Conservation (phyloP, 192 early-diverging fungal species). For the Phycomyces blakesleeanus region DNA sequence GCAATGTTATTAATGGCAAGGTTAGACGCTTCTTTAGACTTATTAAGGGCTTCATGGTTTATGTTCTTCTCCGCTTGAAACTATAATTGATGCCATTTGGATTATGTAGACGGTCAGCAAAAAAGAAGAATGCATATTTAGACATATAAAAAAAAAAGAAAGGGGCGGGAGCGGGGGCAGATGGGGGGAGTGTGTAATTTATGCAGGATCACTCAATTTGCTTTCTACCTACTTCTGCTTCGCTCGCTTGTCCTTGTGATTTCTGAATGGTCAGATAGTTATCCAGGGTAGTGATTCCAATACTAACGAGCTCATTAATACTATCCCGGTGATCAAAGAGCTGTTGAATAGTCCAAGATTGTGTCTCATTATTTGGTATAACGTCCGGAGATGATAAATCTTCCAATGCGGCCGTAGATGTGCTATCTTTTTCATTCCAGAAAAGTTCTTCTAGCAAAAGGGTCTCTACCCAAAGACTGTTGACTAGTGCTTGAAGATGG, state of each 20-base stretch:
- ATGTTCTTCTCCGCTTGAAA: neutral
- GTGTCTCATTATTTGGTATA: neutral
- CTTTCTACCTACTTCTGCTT: slow-evolving; percentile 5
- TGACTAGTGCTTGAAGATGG: slow-evolving; percentile 2
- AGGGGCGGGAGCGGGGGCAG: too few relatives aligned
- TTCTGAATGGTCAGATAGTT: neutral
- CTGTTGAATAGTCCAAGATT: neutral
- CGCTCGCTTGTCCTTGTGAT: neutral
- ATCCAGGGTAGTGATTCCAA: neutral
- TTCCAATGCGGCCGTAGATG: neutral
- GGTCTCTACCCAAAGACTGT: slow-evolving; percentile 10
- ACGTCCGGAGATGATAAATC: too few relatives aligned
- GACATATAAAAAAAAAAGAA: neutral
- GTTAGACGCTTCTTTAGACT: neutral
- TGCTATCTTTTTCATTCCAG: neutral
- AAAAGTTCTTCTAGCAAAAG: slow-evolving; percentile 5
- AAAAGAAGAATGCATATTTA: neutral
- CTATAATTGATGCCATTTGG: neutral
- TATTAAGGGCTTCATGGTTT: neutral
- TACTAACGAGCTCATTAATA: neutral
- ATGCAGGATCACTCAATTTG: neutral
- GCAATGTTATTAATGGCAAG: neutral
- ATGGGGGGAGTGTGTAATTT: too few relatives aligned
- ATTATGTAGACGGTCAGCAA: neutral
- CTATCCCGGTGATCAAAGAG: neutral